Conservation (phyloP, 2,329 filamentous ascomycete species). For the Diaporthe sp. region DNA sequence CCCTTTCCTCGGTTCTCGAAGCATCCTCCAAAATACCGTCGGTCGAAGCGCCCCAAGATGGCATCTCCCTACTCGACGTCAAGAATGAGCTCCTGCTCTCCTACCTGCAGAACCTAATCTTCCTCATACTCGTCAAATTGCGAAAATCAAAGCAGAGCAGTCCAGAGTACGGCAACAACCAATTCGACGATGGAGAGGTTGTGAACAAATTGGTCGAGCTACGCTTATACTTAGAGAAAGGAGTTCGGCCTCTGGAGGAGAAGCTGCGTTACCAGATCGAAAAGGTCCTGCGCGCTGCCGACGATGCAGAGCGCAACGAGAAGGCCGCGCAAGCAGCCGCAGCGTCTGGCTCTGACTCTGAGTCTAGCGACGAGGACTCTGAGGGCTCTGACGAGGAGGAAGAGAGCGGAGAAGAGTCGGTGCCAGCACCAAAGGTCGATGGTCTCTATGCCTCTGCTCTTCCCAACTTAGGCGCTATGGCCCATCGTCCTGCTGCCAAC, state of each 20-base stretch:
- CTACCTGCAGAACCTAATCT: conserved; percentile 94
- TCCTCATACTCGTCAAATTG: conserved; percentile 85
- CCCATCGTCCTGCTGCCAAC: conserved; percentile 49
- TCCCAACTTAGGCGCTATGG: conserved; percentile 53
- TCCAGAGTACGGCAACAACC: conserved; percentile 48
- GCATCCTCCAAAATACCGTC: conserved; percentile 72
- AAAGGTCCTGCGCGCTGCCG: conserved; percentile 89
- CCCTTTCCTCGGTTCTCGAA: conserved; percentile 73
- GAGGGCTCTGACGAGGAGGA: conserved; percentile 50
- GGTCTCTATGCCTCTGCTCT: conserved; percentile 50
- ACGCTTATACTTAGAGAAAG: conserved; percentile 92
- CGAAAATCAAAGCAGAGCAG: conserved; percentile 61
- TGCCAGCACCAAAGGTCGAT: conserved; percentile 40
- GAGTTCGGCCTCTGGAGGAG: conserved; percentile 89
- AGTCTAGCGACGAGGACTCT: conserved; percentile 48
- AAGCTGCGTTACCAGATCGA: conserved; percentile 96
- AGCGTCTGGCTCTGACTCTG: conserved; percentile 50
- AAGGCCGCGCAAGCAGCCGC: conserved; percentile 52
- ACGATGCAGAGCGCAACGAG: conserved; percentile 72
- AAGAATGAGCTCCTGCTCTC: conserved; percentile 98
- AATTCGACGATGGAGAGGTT: conserved; percentile 70
- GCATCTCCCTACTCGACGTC: conserved; percentile 92
- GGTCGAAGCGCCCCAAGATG: conserved; percentile 81
- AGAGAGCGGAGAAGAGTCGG: conserved; percentile 49
- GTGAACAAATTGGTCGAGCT: conserved; percentile 91